Conservation (phyloP, 2,329 filamentous ascomycete species). For the Bipolaris cookei region DNA sequence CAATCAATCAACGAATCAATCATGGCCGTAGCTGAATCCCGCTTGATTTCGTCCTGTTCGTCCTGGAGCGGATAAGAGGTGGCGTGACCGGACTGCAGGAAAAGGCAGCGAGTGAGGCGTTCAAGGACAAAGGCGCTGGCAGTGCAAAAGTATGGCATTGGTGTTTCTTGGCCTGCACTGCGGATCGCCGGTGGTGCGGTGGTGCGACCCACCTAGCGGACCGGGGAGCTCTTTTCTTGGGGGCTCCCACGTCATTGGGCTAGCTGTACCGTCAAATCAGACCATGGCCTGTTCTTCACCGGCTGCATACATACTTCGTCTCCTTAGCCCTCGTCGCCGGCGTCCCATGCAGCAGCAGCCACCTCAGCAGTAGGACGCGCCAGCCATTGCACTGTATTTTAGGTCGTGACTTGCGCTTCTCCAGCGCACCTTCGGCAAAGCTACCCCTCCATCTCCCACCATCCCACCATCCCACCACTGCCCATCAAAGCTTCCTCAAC, state of each 20-base stretch:
- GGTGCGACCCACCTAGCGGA: constrained; percentile 23
- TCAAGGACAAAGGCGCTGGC: background rate
- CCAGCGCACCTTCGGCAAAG: constrained; percentile 14
- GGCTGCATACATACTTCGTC: background rate
- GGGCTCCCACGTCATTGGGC: constrained; percentile 26
- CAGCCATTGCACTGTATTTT: background rate
- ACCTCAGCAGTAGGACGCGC: background rate
- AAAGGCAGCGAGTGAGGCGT: background rate
- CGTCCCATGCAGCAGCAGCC: background rate
- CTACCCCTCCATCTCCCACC: constrained; percentile 15
- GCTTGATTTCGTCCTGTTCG: background rate
- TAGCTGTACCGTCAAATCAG: constrained; percentile 12
- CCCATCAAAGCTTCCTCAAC: constrained; percentile 29
- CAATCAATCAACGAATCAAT: constrained; percentile 3
- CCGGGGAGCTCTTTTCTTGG: constrained; percentile 25
- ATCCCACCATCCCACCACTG: constrained; percentile 2
- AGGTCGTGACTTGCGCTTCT: background rate
- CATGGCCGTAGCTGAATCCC: background rate
- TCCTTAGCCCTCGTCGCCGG: background rate
- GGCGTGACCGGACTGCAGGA: background rate
- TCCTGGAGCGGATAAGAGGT: background rate
- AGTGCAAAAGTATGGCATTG: background rate
- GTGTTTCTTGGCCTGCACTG: constrained; percentile 2
- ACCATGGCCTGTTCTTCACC: constrained; percentile 16
- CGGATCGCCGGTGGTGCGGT: constrained; percentile 21